These are phyloP conservation scores for Pholiota adiposa DNA, from an alignment of 1,284 basidiomycete genomes.

Conservation along the genomic window DNA sequence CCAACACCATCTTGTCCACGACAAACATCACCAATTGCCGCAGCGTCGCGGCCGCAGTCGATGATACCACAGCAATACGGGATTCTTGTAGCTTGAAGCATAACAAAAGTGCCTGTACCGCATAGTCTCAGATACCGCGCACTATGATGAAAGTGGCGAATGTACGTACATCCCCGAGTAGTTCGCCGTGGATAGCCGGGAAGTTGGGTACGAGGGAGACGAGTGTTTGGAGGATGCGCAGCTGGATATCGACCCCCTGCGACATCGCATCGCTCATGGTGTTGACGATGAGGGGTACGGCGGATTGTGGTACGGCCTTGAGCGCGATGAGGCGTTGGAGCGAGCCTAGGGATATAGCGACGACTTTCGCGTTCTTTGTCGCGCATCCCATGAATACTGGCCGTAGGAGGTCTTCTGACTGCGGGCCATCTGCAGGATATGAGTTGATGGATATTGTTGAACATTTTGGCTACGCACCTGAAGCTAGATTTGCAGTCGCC, in stretches of 20 bases:
- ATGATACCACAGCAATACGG: constrained; percentile 94
- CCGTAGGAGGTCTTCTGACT: constrained; percentile 80
- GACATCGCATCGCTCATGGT: constrained; percentile 88
- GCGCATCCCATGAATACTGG: constrained; percentile 95
- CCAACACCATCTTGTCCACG: constrained; percentile 90
- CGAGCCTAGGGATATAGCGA: constrained; percentile 89
- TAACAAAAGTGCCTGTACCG: constrained; percentile 76
- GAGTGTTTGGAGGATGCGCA: constrained; percentile 89
- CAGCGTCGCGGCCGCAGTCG: constrained; percentile 95
- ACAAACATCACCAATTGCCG: constrained; percentile 98
- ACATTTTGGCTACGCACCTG: constrained; percentile 49
- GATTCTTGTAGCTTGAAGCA: constrained; percentile 97
- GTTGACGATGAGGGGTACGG: constrained; percentile 77
- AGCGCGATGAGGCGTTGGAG: constrained; percentile 91
- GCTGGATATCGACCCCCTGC: constrained; percentile 94
- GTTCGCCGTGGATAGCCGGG: constrained; percentile 74
- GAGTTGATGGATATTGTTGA: neutral
- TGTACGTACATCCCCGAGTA: constrained; percentile 77
- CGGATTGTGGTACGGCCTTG: constrained; percentile 81
- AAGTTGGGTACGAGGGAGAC: constrained; percentile 90
- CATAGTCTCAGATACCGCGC: neutral
- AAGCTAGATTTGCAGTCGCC: constrained; percentile 62
- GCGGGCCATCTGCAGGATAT: constrained; percentile 63
- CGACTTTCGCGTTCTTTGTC: constrained; percentile 93
- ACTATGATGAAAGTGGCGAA: neutral